These are phyloP conservation scores for Saccharomycopsis fermentans DNA, from an alignment of 805 yeast genomes.

Conservation along the genomic window DNA sequence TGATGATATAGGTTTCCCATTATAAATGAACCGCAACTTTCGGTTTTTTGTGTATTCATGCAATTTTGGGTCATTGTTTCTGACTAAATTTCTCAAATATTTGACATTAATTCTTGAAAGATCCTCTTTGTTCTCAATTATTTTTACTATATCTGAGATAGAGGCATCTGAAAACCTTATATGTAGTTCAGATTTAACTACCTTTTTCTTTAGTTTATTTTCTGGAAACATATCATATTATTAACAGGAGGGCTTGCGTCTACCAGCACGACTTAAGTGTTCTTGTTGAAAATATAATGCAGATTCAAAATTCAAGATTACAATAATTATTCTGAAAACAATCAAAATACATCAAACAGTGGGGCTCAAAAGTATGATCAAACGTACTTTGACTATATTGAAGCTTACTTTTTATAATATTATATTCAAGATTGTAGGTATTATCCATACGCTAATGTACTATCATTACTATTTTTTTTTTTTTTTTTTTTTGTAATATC, in stretches of 20 bases:
- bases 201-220: neutral
- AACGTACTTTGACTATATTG: too few relatives aligned
- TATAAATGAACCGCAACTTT: conserved; percentile 55
- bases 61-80: conserved; percentile 23
- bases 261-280: too few relatives aligned
- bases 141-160: conserved; percentile 32
- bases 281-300: too few relatives aligned
- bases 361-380: too few relatives aligned
- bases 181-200: conserved; percentile 9
- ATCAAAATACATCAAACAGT: too few relatives aligned
- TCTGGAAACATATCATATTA: neutral
- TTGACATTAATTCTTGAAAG: conserved; percentile 29
- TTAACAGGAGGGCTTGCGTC: neutral
- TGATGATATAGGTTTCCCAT: conserved; percentile 56
- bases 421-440: too few relatives aligned
- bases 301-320: too few relatives aligned
- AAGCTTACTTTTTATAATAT: too few relatives aligned
- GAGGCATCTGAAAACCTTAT: conserved; percentile 39
- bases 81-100: conserved; percentile 34
- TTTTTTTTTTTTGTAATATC: too few relatives aligned
- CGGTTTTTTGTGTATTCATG: conserved; percentile 30
- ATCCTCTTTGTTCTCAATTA: conserved; percentile 23
- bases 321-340: too few relatives aligned
- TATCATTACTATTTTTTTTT: too few relatives aligned
- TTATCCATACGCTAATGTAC: too few relatives aligned